These are phyloP conservation scores for Pestalotiopsis sp. DNA, from an alignment of 2,329 filamentous ascomycete genomes.

Conservation along the genomic window DNA sequence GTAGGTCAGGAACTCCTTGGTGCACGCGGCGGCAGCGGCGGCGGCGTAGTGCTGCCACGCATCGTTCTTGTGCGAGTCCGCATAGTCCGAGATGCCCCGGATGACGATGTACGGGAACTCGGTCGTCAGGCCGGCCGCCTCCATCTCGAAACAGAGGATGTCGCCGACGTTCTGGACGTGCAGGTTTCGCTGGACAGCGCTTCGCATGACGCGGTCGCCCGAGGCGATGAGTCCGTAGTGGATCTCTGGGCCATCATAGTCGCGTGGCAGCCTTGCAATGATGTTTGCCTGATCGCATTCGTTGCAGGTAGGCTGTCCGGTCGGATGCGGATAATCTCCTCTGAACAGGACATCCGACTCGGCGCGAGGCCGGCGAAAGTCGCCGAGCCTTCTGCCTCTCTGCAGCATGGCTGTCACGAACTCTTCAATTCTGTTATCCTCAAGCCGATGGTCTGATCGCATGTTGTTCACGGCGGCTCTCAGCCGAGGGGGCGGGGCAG, in stretches of 20 bases:
- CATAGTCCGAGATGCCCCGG: conserved; percentile 8
- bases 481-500: neutral
- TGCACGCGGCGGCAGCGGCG: neutral
- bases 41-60: conserved; percentile 2
- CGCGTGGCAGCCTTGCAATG: neutral
- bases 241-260: neutral
- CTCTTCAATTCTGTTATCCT: neutral
- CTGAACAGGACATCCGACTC: neutral
- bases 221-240: conserved; percentile 6
- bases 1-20: neutral
- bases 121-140: neutral
- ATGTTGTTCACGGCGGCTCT: neutral
- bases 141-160: conserved; percentile 9
- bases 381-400: neutral
- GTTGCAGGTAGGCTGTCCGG: neutral
- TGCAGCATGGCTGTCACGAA: neutral
- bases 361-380: neutral
- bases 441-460: neutral
- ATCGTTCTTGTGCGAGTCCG: conserved; percentile 9
- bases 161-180: neutral
- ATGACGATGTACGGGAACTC: neutral
- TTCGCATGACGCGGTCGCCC: neutral
- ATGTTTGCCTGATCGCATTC: neutral
- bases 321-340: neutral
- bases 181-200: neutral